Base-by-base conservation (phyloP, 116 monocot species). In the Papilionanthe hybrid region DNA sequence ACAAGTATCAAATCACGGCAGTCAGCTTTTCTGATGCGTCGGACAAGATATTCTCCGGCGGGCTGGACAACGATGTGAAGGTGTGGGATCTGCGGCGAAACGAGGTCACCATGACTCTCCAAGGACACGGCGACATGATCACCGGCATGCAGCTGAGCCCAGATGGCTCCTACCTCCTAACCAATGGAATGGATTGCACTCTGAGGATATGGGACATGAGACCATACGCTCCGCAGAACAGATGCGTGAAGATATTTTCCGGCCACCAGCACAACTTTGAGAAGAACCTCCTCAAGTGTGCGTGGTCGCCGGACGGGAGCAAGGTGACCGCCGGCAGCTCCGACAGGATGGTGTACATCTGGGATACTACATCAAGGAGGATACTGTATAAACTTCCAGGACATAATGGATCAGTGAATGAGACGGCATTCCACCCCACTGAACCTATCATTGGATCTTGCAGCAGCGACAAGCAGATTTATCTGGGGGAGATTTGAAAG, bases 201-300 rank as follows among this genome's bases (percentile, higher is more conserved):
- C 88, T 99, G 42, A 76, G 95, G 18, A 94, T 99, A 27, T 99
- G 98, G 98, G 98, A 99, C 63, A 87, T 99, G 95, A 88, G 98
- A 42, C 98, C 98, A 30, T 98, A 98, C 78, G 98, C 98, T 10
- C 98, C 98, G 0, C 91, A 99, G 83, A 99, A 99, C 56, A 80
- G 98, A 18, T 94, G 93, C 10, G 91, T 99, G 37, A 99, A 99
- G 86, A 99, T 94, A 25, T 93, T 99, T 84, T 79, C 90, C 1
- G 98, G 98, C 0, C 98, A 98, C 67, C 98, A 99, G 72, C 98
- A 99, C 76, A 94, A 94, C 86, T 94, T 99, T 79, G 98, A 99
- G 84, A 94, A 99, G 87, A 99, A 94, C 73, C 73, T 99, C 75
- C 78, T 99, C 60, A 94, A 88, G 72, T 99, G 98, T 60, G 81